Conservation (phyloP, 2,329 filamentous ascomycete species). For the Sclerotinia borealis region DNA sequence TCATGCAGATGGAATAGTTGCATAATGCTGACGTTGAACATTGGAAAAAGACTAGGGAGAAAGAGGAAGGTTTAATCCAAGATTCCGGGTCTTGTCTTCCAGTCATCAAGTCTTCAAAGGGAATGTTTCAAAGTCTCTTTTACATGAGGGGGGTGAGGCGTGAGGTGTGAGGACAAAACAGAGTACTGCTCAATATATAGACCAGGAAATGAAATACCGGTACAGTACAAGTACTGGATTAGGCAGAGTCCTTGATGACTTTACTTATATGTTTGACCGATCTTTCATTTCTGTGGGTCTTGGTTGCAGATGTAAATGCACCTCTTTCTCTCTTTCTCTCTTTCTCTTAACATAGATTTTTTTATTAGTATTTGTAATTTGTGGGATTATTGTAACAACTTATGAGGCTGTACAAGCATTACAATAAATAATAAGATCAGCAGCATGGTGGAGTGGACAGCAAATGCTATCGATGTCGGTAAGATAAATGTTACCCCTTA, state of each 20-base stretch:
- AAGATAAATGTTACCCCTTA: slow-evolving; percentile 1
- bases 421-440: background rate
- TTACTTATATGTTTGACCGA: background rate
- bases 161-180: too few relatives aligned
- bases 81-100: too few relatives aligned
- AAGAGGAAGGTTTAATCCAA: background rate
- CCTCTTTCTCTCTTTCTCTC: background rate
- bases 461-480: background rate
- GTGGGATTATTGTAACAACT: background rate
- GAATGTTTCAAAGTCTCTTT: background rate
- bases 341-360: background rate
- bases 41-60: background rate
- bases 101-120: background rate
- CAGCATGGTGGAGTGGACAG: background rate
- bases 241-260: background rate
- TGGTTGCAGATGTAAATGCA: too few relatives aligned
- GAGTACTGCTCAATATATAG: too few relatives aligned
- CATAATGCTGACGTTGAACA: slow-evolving; percentile 1
- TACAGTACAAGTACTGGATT: too few relatives aligned
- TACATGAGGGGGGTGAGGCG: background rate
- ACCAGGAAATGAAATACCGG: too few relatives aligned
- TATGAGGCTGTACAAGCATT: background rate
- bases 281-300: background rate
- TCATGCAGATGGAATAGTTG: background rate
- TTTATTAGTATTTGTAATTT: background rate